Conservation (phyloP, 352 stramenopile species). For the Phytopythium helicoides region DNA sequence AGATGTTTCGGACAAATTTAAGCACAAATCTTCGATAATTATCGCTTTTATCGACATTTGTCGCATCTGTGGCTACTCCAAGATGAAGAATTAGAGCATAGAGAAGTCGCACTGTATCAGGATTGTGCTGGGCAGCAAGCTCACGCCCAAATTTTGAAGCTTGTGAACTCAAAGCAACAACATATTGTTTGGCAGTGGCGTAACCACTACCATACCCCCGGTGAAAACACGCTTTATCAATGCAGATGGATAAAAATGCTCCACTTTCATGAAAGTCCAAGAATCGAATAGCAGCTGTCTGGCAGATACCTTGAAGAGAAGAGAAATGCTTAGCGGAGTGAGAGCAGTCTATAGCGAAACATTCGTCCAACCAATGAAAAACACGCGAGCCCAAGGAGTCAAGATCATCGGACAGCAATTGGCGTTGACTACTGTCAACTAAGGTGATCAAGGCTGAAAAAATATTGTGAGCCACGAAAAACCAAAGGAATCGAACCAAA, state of each 20-base stretch:
- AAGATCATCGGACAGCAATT: slow-evolving; percentile 10
- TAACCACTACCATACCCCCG: slow-evolving; percentile 22
- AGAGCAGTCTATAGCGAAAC: slow-evolving; percentile 38
- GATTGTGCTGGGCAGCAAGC: slow-evolving; percentile 1
- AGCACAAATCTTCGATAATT: background rate
- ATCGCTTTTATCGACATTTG: background rate
- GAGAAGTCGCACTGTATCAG: slow-evolving; percentile 37
- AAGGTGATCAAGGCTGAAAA: slow-evolving; percentile 25
- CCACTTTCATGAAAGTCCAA: background rate
- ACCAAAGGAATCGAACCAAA: slow-evolving; percentile 3
- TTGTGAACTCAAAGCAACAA: slow-evolving; percentile 19
- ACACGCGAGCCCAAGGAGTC: slow-evolving; percentile 13
- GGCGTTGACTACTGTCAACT: slow-evolving; percentile 15
- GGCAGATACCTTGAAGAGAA: background rate
- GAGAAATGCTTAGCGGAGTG: slow-evolving; percentile 8
- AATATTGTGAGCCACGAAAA: slow-evolving; percentile 8
- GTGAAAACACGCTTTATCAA: slow-evolving; percentile 41
- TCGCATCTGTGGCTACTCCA: slow-evolving; percentile 15
- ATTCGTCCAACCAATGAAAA: slow-evolving; percentile 59
- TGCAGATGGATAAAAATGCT: slow-evolving; percentile 16
- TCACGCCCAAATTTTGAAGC: slow-evolving; percentile 5
- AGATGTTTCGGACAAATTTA: background rate
- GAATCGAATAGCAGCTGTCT: background rate
- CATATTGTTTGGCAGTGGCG: slow-evolving; percentile 41
- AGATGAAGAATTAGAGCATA: slow-evolving; percentile 51